Conservation (phyloP, 139 green algal genomes). For the Coelastrella sp. region DNA sequence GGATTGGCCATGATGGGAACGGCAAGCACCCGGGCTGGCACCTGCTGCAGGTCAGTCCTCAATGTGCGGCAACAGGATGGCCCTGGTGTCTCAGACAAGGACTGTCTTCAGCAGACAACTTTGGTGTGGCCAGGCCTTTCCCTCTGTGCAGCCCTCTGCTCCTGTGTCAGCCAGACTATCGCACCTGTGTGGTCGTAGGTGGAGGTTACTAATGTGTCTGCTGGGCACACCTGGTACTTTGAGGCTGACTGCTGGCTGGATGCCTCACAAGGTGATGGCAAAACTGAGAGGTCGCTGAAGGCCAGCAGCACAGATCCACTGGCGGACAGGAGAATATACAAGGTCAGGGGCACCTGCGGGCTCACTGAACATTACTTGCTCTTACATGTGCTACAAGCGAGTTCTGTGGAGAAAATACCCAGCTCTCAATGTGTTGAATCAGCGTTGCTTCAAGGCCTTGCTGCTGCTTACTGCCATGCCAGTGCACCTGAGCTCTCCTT, state of each 20-base stretch:
- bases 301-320: constrained; percentile 5
- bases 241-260: constrained; percentile 42
- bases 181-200: background rate
- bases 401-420: too few relatives aligned
- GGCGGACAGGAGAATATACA: background rate
- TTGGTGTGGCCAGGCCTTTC: background rate
- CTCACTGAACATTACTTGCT: too few relatives aligned
- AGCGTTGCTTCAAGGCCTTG: too few relatives aligned
- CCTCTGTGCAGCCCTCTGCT: background rate
- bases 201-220: constrained; percentile 18
- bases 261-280: constrained; percentile 6
- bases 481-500: too few relatives aligned
- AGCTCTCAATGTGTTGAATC: too few relatives aligned
- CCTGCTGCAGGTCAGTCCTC: constrained; percentile 7
- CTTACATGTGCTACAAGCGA: too few relatives aligned
- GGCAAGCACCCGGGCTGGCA: constrained; percentile 18
- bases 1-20: constrained; percentile 39
- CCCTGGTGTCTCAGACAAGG: background rate
- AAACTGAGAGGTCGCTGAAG: constrained; percentile 17
- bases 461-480: too few relatives aligned
- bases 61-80: background rate
- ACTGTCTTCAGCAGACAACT: background rate
- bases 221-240: constrained; percentile 28
- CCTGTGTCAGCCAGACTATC: background rate
- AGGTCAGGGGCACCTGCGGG: background rate